Base-by-base conservation (phyloP, 306 rosid species). In the Rubus idaeus region DNA sequence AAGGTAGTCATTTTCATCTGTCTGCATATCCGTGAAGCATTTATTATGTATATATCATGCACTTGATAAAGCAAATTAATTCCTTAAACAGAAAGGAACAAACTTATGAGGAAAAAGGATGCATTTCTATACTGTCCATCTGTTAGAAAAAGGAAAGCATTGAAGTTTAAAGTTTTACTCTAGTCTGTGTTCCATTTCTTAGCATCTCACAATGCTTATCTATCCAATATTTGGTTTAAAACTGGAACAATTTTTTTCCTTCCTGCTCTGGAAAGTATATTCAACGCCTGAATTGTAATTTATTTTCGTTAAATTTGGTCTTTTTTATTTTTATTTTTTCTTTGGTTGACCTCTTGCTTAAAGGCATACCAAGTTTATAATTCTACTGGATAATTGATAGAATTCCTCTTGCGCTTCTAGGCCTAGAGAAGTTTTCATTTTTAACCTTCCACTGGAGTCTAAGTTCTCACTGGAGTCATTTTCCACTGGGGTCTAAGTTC, bases 1-100 rank as follows among this genome's bases (percentile, higher is more conserved):
- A 95, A 88, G 97, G 98, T 95, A 80, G 63, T 81, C 57, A 73
- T 77, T 79, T 85, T 81, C 4, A 49, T 77, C 26, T 70, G 39
- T 47, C 42, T 70, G 18, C n/a, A 11, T 12, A 45, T 60, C 20
- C n/a, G 8, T 10, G 14, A 44, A 44, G 52, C 20, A 20, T 67
- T n/a, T 67, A 23, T 67, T 20, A n/a, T 23, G 10, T 17, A 41
- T 41, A 30, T 30, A 30, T 67, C 17, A 10, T 67, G 49, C 70
- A 67, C 71, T 44, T 67, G 52, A 67, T 67, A n/a, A 1, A 42
- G 5, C 6, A 30, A 30, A 30, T 30, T 30, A 30, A 30, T 30
- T 30, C 35, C 35, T 51, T 39, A 18, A 71, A 71, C 42, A 17
- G 35, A 71, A 37, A 37, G 11, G 11, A 35, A 67, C 35, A 68